Base-by-base conservation (phyloP, 2,329 filamentous ascomycete genomes). In the Phialophora expanda region DNA sequence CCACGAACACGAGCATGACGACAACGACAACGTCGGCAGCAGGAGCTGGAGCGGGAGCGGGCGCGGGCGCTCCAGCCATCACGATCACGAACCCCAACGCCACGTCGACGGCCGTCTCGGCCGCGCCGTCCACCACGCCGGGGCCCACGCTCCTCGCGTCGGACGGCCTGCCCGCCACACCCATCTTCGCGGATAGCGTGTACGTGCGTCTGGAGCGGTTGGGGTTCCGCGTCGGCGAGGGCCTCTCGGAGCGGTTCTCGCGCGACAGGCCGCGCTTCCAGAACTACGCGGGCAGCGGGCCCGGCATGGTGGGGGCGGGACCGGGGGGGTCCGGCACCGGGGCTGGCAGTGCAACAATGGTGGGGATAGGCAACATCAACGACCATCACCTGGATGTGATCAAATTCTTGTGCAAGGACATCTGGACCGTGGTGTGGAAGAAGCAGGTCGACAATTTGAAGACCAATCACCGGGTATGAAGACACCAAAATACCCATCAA, bases 371-470 rank as follows among this genome's bases (percentile, higher is more conserved):
- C 30, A 61, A 54, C 48, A 44, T 61, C n/a, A 61, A 61, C 20
- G 58, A 61, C 22, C 58, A 61, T 50, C 93, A 93, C 3, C 87
- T 99, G 50, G 95, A 98, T 76, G 90, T 93, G 57, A 99, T 99
- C 77, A 99, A 99, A 78, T 98, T 99, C 75, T 84, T 99, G 57
- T 99, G 95, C 86, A 99, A 99, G 82, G 95, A 99, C 78, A 84
- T 99, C 53, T 99, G 95, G 95, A 93, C 88, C 38, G 84, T 98
- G 22, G 87, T 97, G 17, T 99, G 97, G 79, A 86, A 91, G 76
- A 99, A 99, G 80, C 96, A 98, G 78, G 92, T 99, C 75, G 95
- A 99, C 79, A 99, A 99, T 77, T 84, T 99, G 55, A 99, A 99
- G 81, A 99, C 95, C 8, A 99, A 99, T 76, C 95, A 99, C 77